Evolutionary conservation across 345 rosid genomes (phyloP).

Genomic region (Geranium rotundifolium): DNA sequence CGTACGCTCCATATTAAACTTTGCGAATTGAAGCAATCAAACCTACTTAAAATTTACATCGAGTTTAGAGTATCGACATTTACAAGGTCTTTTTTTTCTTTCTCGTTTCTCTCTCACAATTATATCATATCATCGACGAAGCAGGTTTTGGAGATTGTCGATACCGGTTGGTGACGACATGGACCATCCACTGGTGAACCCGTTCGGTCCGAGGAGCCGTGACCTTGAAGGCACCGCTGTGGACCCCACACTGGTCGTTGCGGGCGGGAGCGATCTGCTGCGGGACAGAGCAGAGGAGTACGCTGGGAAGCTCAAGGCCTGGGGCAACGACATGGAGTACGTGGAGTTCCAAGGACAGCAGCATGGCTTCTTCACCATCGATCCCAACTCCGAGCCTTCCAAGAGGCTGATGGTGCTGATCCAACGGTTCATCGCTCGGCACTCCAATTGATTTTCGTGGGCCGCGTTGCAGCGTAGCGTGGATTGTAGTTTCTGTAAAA

Average conservation of each 20-base stretch:
- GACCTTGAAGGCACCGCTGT: constrained; percentile 20
- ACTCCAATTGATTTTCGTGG: too few species aligned
- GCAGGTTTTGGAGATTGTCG: constrained; percentile 48
- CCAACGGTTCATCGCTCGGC: constrained; percentile 22
- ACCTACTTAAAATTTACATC: too few species aligned
- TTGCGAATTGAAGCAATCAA: too few species aligned
- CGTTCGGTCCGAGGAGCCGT: constrained; percentile 37
- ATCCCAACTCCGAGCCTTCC: constrained; percentile 33
- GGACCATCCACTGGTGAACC: constrained; percentile 50
- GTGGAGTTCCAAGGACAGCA: constrained; percentile 41
- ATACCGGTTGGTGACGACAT: constrained; percentile 40
- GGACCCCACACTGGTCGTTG: constrained; percentile 41
- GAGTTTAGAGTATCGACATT: too few species aligned
- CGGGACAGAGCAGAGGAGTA: constrained; percentile 39
- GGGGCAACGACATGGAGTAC: constrained; percentile 38
- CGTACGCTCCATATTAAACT: too few species aligned
- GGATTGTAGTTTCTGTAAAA: background rate
- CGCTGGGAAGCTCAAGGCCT: constrained; percentile 21
- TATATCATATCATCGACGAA: too few species aligned
- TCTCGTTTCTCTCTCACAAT: too few species aligned
- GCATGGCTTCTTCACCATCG: constrained; percentile 50
- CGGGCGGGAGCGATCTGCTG: constrained; percentile 41
- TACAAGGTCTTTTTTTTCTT: too few species aligned
- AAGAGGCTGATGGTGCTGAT: constrained; percentile 28
- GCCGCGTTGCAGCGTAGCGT: too few species aligned